Evolutionary conservation across 345 rosid genomes (phyloP), one percentile per base, ranked within the genome.

Genomic region (Gossypioides kirkii): DNA sequence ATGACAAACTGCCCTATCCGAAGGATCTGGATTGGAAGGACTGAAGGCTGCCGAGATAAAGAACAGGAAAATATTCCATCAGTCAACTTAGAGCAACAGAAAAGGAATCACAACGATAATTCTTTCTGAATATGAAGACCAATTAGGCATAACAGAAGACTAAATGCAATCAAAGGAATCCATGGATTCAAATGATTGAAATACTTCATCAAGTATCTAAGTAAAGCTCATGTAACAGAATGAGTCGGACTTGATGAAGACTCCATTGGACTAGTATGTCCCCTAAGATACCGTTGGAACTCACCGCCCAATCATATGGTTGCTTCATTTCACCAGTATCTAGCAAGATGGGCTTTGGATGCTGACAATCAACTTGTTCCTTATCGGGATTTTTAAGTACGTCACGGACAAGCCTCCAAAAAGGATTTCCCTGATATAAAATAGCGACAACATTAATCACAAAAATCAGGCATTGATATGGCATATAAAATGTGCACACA

Each of bases 301-400:
- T 88, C 77, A 93, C 98, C 52, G 95, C 93, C 99, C 99, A 96
- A 49, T 88, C 94, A 84, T 93, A 93, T 25, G 99, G 99, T 79
- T 63, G 69, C 81, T 80, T 96, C 98, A 96, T 91, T 87, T 96
- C 98, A 80, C 98, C 98, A 14, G 94, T 96, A 84, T 93, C 98
- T 60, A 96, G 94, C 86, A 96, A 87, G 82, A 96, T 86, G 13
- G 98, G 98, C 79, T 96, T 96, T 66, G 99, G 98, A 72, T 85
- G 73, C 76, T 96, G 99, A 79, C 97, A 96, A 72, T 90, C 80
- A 79, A 75, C 70, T 86, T 93, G 99, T 77, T 87, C 78, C 84
- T 81, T 81, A 62, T 65, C 64, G 16, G 99, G 97, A 72, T 80
- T 78, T 82, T 96, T 96, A 71, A 96, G 82, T 64, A 91, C 58